Evolutionary conservation across 2,329 filamentous ascomycete species (phyloP), one percentile per base, ranked within the genome.

Genomic region (Thelonectria rubi): DNA sequence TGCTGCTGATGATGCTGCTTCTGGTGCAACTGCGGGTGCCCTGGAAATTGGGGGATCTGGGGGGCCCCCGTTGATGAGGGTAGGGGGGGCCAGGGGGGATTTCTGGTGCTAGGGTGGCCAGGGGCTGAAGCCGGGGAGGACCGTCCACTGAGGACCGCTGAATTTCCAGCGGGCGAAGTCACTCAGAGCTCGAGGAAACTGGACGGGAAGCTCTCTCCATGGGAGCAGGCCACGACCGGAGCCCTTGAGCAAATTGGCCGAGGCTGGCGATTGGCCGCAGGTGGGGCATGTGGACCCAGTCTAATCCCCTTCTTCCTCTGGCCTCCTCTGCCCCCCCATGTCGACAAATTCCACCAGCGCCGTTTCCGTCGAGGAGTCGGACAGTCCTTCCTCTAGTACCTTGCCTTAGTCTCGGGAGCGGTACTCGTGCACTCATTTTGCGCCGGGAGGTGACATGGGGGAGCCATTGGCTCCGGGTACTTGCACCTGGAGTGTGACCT

Each of bases 31-130:
- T 71, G 67, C 65, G 69, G 67, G 67, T 69, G 69, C 64, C 67
- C 67, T 71, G 67, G 67, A 67, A 71, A 67, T 68, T 69, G 69
- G 69, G 68, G 59, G 55, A 64, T 65, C 63, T 66, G 66, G 67
- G 65, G 63, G 43, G 9, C 62, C 62, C 53, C 55, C 45, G 64
- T 67, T 54, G 26, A 52, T 37, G 40, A 56, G 39, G 54, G 64
- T 69, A 70, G 67, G 68, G 56, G 57, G 47, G 59, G 46, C 61
- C 54, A 65, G 63, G 52, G 47, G 47, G 51, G 42, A 42, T 37
- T 30, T 30, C 18, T 46, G 61, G 15, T 62, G 53, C 61, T 62
- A 57, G 50, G 51, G 60, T 49, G 49, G 17, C 50, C 52, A 50
- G 50, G 60, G 50, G 55, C 18, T 40, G 14, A 6, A 45, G 39